These are phyloP conservation scores for Excoecaria agallocha DNA, from an alignment of 345 rosid genomes.

Conservation along the genomic window DNA sequence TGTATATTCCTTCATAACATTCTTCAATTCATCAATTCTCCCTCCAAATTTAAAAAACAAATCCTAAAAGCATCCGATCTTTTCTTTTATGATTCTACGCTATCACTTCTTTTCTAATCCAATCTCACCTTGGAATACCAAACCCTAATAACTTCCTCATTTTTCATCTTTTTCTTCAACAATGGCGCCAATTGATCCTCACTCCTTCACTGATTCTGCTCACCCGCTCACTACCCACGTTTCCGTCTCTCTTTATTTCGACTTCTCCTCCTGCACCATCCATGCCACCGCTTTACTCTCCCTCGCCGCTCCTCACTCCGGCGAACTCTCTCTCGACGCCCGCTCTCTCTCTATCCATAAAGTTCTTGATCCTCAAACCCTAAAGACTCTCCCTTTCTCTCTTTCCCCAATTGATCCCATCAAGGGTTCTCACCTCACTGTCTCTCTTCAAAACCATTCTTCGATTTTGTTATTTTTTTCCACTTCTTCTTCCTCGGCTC, in stretches of 20 bases:
- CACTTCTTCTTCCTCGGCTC: conserved; percentile 75
- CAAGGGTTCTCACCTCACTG: conserved; percentile 47
- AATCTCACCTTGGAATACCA: not conserved
- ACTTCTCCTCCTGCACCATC: conserved; percentile 66
- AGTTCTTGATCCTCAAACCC: conserved; percentile 49
- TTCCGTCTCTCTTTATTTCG: conserved; percentile 68
- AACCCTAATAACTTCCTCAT: not conserved
- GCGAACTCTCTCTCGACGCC: conserved; percentile 60
- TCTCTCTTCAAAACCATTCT: conserved; percentile 46
- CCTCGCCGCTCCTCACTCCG: conserved; percentile 47
- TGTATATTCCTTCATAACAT: not conserved
- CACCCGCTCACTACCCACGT: conserved; percentile 69
- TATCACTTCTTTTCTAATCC: not conserved
- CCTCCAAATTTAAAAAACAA: conserved; percentile 11
- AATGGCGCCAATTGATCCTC: conserved; percentile 80
- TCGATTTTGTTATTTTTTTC: conserved; percentile 49
- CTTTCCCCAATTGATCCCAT: conserved; percentile 46
- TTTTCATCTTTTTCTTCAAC: not conserved
- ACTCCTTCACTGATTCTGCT: conserved; percentile 73
- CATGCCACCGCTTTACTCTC: conserved; percentile 74
- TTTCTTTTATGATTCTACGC: too few species aligned
- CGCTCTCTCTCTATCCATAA: conserved; percentile 53
- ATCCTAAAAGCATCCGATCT: too few species aligned
- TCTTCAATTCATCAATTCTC: not conserved
- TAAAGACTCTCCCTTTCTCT: conserved; percentile 40